These are phyloP conservation scores for Solanum sejunctum DNA, from an alignment of 257 asterid species.

Conservation along the genomic window DNA sequence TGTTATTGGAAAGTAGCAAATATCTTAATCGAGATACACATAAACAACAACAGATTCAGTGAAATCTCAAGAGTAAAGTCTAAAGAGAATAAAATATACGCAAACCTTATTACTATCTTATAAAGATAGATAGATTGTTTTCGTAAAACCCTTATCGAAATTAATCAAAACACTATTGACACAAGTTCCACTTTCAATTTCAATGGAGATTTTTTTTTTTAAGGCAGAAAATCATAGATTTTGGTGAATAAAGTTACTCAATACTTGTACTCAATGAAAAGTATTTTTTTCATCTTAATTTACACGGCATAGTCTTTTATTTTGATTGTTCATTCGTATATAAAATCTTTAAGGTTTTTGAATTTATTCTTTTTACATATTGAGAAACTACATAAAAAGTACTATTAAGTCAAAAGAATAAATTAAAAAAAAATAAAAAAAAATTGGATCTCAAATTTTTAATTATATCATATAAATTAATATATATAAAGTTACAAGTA, in stretches of 20 bases:
- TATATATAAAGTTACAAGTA: neutral
- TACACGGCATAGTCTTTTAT: neutral
- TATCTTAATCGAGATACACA: neutral
- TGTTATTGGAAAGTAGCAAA: accelerated
- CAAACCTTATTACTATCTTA: too few relatives aligned
- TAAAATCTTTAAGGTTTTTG: neutral
- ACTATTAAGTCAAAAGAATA: neutral
- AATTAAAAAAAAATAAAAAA: neutral
- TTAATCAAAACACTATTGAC: accelerated
- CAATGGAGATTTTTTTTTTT: neutral
- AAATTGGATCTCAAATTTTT: neutral
- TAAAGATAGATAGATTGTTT: too few relatives aligned
- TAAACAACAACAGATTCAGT: neutral
- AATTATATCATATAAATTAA: neutral
- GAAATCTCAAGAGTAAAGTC: too few relatives aligned
- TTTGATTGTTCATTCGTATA: neutral
- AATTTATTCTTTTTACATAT: neutral
- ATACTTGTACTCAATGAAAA: neutral
- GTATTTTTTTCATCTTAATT: accelerated
- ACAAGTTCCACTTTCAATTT: neutral
- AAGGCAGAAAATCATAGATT: neutral
- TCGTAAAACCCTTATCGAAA: neutral
- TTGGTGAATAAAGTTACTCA: neutral
- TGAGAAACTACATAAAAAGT: neutral
- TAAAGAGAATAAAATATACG: too few relatives aligned